Conservation (phyloP, 2,329 filamentous ascomycete genomes). For the Phialemonium atrogriseum region DNA sequence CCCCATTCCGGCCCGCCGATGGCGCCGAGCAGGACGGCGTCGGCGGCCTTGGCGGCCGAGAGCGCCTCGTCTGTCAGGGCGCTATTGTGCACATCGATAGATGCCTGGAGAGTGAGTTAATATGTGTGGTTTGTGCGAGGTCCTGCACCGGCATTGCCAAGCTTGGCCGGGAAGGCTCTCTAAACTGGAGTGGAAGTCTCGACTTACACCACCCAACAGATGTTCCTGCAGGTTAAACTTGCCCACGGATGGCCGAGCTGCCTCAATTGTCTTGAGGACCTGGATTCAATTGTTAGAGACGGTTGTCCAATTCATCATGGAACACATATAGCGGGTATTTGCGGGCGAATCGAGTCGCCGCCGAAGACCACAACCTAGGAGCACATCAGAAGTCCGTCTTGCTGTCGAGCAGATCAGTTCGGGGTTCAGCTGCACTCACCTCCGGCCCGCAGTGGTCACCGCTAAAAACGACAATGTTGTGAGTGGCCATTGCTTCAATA, state of each 20-base stretch:
- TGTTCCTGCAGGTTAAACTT: constrained; percentile 89
- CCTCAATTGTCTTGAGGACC: constrained; percentile 74
- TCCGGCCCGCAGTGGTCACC: constrained; percentile 84
- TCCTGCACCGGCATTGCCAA: too few relatives aligned
- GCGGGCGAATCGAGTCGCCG: neutral
- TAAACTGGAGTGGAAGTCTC: constrained; percentile 4
- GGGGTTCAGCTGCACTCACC: constrained; percentile 36
- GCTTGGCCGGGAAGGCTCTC: too few relatives aligned
- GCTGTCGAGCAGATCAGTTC: too few relatives aligned
- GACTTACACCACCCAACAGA: constrained; percentile 80
- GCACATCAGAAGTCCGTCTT: too few relatives aligned
- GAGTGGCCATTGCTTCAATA: constrained; percentile 52
- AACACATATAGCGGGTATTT: neutral
- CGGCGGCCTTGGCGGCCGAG: constrained; percentile 70
- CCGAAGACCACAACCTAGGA: constrained; percentile 1
- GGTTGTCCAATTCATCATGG: too few relatives aligned
- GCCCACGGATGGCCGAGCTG: constrained; percentile 55
- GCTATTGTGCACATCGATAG: constrained; percentile 72
- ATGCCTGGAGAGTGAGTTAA: constrained; percentile 51
- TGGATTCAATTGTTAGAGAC: too few relatives aligned
- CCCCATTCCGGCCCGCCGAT: constrained; percentile 98
- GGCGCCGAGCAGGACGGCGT: constrained; percentile 85
- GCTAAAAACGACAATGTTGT: constrained; percentile 73
- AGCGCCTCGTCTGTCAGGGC: constrained; percentile 81
- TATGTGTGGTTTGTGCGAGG: constrained; percentile 3